Conservation (phyloP, 495 filamentous ascomycete species). For the Collariella sp. region DNA sequence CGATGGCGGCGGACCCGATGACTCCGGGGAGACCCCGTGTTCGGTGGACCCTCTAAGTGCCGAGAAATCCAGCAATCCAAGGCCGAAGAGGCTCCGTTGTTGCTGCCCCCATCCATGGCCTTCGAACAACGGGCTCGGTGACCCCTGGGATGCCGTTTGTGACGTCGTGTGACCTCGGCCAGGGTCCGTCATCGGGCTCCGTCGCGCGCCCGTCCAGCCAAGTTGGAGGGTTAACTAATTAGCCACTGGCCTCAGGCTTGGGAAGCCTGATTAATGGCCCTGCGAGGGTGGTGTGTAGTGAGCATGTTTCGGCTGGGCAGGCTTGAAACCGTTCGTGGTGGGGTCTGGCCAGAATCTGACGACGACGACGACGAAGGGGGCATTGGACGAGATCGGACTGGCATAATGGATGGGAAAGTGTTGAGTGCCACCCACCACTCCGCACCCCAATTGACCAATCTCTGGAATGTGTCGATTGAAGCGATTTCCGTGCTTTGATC, state of each 20-base stretch:
- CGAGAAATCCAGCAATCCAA: background rate
- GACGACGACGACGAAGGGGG: background rate
- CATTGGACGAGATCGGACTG: background rate
- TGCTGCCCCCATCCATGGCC: background rate
- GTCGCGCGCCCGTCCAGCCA: too few species aligned
- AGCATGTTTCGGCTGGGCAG: constrained; percentile 4
- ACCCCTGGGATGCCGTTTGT: constrained; percentile 3
- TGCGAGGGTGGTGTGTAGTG: background rate
- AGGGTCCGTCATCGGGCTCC: background rate
- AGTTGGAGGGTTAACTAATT: too few species aligned
- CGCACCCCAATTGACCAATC: constrained; percentile 2
- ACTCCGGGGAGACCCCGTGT: too few species aligned
- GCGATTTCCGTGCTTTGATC: constrained; percentile 10
- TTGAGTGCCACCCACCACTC: constrained; percentile 9
- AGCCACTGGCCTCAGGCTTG: constrained; percentile 7
- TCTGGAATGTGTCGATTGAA: constrained; percentile 1
- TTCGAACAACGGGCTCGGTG: constrained; percentile 4
- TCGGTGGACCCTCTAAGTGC: background rate
- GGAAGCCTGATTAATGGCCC: background rate
- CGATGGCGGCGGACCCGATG: too few species aligned
- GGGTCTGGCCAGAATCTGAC: background rate
- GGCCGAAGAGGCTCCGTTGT: background rate
- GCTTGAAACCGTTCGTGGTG: background rate
- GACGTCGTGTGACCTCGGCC: constrained; percentile 13
- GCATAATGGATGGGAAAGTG: background rate